phyloP scores from a whole-genome alignment of 1,284 basidiomycete species.

The Paramarasmius palmivorus region DNA sequence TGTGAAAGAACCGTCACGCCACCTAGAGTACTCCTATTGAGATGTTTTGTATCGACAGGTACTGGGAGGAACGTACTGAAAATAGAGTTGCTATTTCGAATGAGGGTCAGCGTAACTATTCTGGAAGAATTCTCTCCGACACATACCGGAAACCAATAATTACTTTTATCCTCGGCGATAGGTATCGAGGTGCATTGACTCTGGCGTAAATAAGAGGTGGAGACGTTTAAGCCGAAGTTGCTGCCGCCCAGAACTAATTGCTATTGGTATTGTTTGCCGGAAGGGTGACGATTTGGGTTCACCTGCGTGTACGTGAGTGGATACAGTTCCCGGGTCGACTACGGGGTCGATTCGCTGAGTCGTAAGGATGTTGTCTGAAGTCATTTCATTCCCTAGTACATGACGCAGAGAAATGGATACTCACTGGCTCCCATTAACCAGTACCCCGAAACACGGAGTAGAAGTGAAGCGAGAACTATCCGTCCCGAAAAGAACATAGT shows the following conservation, averaged over 20 bases:
- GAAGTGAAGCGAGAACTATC: background rate
- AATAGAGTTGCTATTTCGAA: slow-evolving; percentile 34
- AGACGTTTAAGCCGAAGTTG: slow-evolving; percentile 37
- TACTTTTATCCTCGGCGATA: slow-evolving; percentile 43
- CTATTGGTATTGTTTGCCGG: background rate
- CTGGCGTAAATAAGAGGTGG: slow-evolving; percentile 30
- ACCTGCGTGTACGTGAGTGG: slow-evolving; percentile 42
- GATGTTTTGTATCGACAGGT: background rate
- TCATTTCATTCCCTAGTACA: background rate
- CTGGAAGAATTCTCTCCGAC: background rate
- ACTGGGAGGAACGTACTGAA: slow-evolving; percentile 30
- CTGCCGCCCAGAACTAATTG: slow-evolving; percentile 40
- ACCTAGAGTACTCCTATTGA: slow-evolving; percentile 28
- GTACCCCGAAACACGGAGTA: slow-evolving; percentile 22
- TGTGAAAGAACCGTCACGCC: slow-evolving; percentile 37
- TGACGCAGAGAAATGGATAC: background rate
- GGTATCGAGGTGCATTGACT: slow-evolving; percentile 44
- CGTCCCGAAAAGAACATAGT: too few species aligned
- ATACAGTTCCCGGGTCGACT: slow-evolving; percentile 35
- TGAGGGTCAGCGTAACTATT: background rate
- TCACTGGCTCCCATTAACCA: slow-evolving; percentile 39
- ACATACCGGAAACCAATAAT: slow-evolving; percentile 46
- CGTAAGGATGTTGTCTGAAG: slow-evolving; percentile 37
- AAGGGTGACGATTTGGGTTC: background rate
- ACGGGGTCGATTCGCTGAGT: slow-evolving; percentile 43